Evolutionary conservation across 2,329 filamentous ascomycete species (phyloP).

Genomic region (Domatiomyces globalis): DNA sequence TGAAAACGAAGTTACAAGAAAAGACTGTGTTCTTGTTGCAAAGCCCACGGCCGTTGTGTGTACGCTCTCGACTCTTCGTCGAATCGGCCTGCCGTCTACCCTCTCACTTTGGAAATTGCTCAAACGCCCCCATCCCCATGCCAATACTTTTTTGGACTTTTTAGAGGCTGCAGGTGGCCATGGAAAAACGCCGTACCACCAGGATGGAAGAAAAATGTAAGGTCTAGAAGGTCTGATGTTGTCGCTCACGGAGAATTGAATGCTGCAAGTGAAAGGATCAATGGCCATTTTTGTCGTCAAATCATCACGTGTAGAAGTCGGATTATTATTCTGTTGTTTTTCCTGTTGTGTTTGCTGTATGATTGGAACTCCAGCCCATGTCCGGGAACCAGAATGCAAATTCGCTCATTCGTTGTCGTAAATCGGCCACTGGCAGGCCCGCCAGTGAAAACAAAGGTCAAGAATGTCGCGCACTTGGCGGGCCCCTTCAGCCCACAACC

Average conservation of each 20-base stretch:
- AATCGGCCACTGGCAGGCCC: neutral
- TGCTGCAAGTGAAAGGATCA: neutral
- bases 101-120: neutral
- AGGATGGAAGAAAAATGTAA: neutral
- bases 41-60: neutral
- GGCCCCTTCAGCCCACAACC: conserved; percentile 11
- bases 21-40: neutral
- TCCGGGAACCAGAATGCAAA: neutral
- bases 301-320: neutral
- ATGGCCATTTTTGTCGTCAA: neutral
- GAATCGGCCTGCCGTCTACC: neutral
- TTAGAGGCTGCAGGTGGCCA: neutral
- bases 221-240: neutral
- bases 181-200: neutral
- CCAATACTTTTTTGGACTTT: neutral
- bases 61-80: neutral
- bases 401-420: neutral
- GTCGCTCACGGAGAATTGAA: neutral
- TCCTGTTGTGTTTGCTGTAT: neutral
- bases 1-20: neutral
- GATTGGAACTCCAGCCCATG: neutral
- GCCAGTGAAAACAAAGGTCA: neutral
- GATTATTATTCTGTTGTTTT: neutral
- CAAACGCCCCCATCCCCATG: neutral
- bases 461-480: neutral